Evolutionary conservation across 2,329 filamentous ascomycete species (phyloP).

Genomic region (Curvularia hawaiiensis): DNA sequence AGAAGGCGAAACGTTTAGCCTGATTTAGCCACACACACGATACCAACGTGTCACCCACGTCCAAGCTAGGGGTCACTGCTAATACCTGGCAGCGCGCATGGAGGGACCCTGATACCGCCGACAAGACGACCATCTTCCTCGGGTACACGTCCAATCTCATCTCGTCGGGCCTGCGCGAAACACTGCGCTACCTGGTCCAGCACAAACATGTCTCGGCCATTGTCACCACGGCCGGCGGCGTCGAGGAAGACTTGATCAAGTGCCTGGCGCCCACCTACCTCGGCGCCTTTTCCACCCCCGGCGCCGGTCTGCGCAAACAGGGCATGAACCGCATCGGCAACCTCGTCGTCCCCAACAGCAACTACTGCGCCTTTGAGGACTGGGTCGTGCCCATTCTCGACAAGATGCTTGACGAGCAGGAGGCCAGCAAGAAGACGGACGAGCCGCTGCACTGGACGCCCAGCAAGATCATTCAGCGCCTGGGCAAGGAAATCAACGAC

Average conservation of each 20-base stretch:
- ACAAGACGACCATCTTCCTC: conserved; percentile 90
- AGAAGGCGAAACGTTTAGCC: conserved; percentile 39
- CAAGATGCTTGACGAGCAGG: conserved; percentile 90
- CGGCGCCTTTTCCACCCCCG: conserved; percentile 78
- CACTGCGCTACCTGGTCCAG: conserved; percentile 88
- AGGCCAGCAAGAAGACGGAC: conserved; percentile 70
- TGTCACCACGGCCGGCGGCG: conserved; percentile 91
- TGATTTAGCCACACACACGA: conserved; percentile 34
- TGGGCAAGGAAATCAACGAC: conserved; percentile 94
- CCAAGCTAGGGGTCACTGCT: conserved; percentile 27
- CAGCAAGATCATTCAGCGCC: conserved; percentile 84
- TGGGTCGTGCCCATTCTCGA: conserved; percentile 97
- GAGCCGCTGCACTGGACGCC: conserved; percentile 89
- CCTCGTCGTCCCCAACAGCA: conserved; percentile 91
- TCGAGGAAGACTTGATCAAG: conserved; percentile 99
- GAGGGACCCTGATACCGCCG: conserved; percentile 77
- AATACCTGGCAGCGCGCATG: conserved; percentile 68
- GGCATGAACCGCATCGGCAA: conserved; percentile 97
- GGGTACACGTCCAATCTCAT: conserved; percentile 98
- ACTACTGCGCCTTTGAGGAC: conserved; percentile 97
- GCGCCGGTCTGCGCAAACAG: conserved; percentile 77
- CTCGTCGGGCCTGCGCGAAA: conserved; percentile 90
- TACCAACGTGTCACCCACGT: conserved; percentile 23
- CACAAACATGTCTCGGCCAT: conserved; percentile 92
- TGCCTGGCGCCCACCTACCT: conserved; percentile 94